Percentiles rank a stretch among this genome's conserved stretches.
Evolutionary conservation across 148 eudicot species (phyloP).

Genomic region (Rhododendron griersonianum): DNA sequence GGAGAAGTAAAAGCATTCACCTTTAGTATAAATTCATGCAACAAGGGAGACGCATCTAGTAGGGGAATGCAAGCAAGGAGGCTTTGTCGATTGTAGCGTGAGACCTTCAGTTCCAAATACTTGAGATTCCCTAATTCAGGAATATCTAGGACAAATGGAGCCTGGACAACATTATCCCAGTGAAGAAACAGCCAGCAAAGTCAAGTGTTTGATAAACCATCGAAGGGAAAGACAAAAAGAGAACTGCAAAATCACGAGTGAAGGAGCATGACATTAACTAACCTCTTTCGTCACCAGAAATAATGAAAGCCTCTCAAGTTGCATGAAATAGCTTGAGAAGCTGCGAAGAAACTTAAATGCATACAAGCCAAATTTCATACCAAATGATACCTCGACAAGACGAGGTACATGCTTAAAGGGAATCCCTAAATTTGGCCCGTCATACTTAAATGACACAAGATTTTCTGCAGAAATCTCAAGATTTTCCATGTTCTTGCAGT

Average conservation of each 20-base stretch:
- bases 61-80: slow-evolving; percentile 1
- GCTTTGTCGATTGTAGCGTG: background rate
- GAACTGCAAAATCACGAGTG: background rate
- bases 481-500: background rate
- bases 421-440: background rate
- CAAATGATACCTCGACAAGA: background rate
- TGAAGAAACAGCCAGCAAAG: background rate
- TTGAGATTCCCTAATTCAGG: background rate
- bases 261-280: background rate
- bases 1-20: background rate
- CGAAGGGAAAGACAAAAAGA: background rate
- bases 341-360: background rate
- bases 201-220: background rate
- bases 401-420: background rate
- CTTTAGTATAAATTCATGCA: background rate
- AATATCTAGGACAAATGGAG: background rate
- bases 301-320: background rate
- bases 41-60: background rate
- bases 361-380: background rate
- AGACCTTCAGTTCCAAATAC: background rate
- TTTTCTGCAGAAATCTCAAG: background rate
- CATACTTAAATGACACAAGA: background rate
- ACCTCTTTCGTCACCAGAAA: background rate
- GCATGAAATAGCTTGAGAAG: background rate
- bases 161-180: background rate